Evolutionary conservation across 1,284 basidiomycete species (phyloP), one percentile per base, ranked within the genome.

Genomic region (Malassezia brasiliensis): DNA sequence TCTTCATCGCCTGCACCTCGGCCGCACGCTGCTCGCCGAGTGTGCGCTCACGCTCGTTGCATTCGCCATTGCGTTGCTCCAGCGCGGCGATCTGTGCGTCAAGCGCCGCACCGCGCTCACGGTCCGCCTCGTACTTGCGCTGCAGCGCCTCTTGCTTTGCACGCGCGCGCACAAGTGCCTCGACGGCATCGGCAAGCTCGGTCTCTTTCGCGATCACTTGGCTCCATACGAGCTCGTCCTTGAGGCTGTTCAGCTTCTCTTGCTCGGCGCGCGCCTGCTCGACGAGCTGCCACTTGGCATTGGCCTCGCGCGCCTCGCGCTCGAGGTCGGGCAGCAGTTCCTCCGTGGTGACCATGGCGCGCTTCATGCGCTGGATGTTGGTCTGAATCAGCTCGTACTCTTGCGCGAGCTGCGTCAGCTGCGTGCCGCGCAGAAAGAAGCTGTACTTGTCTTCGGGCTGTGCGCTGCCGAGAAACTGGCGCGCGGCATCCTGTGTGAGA

Each of bases 341-440:
- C 49, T 82, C 81, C 56, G 77, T 76, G 48, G 59, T 64, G 8
- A 60, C 57, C 28, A 73, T 35, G 12, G 66, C 59, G 2, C 54
- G 56, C 37, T 59, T 59, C 60, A 71, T 72, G 49, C 60, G 61
- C 31, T 60, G 49, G 5, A 72, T 52, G 41, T 71, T 64, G 4
- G 49, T 51, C 28, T 85, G 76, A 65, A 87, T 86, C 2, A 81
- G 79, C 37, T 86, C 82, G 72, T 98, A 98, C 72, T 91, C 87
- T 28, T 88, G 83, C 5, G 83, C 83, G 20, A 99, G 83, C 68
- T 91, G 86, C 34, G 83, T 83, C 25, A 99, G 83, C 64, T 90
- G 88, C 0, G 93, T 98, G 9, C 94, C 94, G 31, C 84, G 83
- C 40, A 96, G 80, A 81, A 96, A 98, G 75, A 96, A 90, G 31